phyloP scores from a whole-genome alignment of 148 eudicot species.

The Heliosperma pusillum region DNA sequence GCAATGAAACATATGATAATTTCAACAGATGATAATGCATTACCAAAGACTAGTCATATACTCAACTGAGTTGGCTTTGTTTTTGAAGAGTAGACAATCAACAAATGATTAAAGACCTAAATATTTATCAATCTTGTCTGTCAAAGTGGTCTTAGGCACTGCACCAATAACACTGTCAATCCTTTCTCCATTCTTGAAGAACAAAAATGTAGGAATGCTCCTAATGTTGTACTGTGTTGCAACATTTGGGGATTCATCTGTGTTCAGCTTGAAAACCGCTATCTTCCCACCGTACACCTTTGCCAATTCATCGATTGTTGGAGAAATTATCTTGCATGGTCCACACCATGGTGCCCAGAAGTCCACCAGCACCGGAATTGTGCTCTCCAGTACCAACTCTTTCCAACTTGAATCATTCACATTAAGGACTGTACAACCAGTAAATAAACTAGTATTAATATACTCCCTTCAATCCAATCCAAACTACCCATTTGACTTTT shows the following conservation, averaged over 20 bases:
- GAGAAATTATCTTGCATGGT: constrained; percentile 63
- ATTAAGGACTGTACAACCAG: constrained; percentile 32
- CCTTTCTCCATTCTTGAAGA: constrained; percentile 66
- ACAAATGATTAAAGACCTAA: constrained; percentile 23
- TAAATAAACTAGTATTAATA: background rate
- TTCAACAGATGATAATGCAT: constrained; percentile 14
- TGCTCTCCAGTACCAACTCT: constrained; percentile 38
- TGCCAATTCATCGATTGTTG: constrained; percentile 63
- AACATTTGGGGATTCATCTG: constrained; percentile 54
- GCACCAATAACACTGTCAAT: constrained; percentile 65
- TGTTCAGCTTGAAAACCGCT: constrained; percentile 58
- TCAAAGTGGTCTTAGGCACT: constrained; percentile 57
- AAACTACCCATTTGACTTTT: too few relatives aligned
- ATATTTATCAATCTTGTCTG: constrained; percentile 52
- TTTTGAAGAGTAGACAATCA: background rate
- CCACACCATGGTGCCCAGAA: constrained; percentile 90
- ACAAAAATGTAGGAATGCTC: constrained; percentile 65
- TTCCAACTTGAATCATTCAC: constrained; percentile 56
- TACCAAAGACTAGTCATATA: constrained; percentile 1
- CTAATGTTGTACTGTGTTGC: constrained; percentile 56
- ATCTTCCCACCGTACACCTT: constrained; percentile 61
- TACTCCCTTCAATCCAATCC: too few relatives aligned
- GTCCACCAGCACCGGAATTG: constrained; percentile 55
- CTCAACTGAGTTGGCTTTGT: background rate
- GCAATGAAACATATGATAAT: background rate